A percentile compares a stretch with the other conserved stretches of the same genome.
These are phyloP conservation scores for Cinnamomum chago DNA, from an alignment of 164 flowering plant genomes.

Conservation along the genomic window DNA sequence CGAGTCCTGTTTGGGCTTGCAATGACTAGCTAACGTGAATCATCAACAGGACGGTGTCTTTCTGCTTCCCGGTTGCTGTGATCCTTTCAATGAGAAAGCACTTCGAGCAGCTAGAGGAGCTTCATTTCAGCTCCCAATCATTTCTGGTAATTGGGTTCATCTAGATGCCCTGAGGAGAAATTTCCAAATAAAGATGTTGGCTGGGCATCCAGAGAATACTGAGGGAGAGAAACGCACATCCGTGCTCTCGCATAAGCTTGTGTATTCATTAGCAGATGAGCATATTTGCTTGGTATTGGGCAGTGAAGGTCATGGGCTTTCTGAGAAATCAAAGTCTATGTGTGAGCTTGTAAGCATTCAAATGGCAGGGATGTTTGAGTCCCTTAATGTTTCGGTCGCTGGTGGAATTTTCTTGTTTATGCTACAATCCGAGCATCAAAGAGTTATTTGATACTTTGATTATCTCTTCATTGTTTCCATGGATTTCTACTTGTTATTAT, in stretches of 20 bases:
- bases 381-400: constrained; percentile 93
- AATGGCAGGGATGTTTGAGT: constrained; percentile 79
- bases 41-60: constrained; percentile 63
- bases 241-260: constrained; percentile 39
- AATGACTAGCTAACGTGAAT: not conserved
- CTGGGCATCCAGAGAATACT: constrained; percentile 58
- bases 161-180: constrained; percentile 38
- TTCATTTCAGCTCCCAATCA: constrained; percentile 80
- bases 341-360: constrained; percentile 81
- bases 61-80: constrained; percentile 91
- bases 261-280: constrained; percentile 35
- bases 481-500: not conserved
- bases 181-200: constrained; percentile 64
- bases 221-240: constrained; percentile 19
- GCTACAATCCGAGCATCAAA: constrained; percentile 35
- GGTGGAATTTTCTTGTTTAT: constrained; percentile 90
- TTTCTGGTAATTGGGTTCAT: constrained; percentile 70
- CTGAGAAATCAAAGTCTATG: constrained; percentile 41
- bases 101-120: constrained; percentile 89
- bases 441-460: not conserved
- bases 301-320: constrained; percentile 88
- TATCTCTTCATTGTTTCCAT: not conserved
- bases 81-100: constrained; percentile 91
- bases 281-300: constrained; percentile 76
- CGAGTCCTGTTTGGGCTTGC: not conserved